phyloP scores from a whole-genome alignment of 768 basidiomycete genomes.

The Russula abietina region DNA sequence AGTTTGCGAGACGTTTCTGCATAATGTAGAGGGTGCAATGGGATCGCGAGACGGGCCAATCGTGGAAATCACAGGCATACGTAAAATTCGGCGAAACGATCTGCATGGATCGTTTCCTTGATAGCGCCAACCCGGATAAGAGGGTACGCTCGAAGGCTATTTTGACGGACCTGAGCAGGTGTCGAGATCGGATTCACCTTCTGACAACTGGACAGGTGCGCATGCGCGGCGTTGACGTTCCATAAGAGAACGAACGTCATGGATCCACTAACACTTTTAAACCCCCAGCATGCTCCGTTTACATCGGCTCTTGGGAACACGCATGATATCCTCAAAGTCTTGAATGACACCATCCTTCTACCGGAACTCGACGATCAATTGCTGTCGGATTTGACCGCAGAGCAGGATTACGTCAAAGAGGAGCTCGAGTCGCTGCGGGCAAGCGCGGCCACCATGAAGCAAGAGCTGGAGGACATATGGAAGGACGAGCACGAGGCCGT shows the following conservation, averaged over 20 bases:
- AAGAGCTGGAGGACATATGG: slow-evolving; percentile 73
- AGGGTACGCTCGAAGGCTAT: slow-evolving; percentile 64
- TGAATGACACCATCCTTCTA: slow-evolving; percentile 39
- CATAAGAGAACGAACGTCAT: neutral
- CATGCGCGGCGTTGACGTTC: neutral
- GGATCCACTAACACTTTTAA: neutral
- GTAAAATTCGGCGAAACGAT: slow-evolving; percentile 85
- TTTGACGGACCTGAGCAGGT: slow-evolving; percentile 55
- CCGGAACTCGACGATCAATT: slow-evolving; percentile 60
- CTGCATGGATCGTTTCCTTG: slow-evolving; percentile 88
- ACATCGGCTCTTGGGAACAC: slow-evolving; percentile 50
- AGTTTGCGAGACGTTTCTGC: neutral
- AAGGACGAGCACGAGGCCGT: slow-evolving; percentile 53
- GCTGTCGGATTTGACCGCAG: slow-evolving; percentile 44
- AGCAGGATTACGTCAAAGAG: slow-evolving; percentile 44
- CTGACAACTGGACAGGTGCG: slow-evolving; percentile 69
- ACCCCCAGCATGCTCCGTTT: slow-evolving; percentile 55
- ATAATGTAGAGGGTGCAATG: slow-evolving; percentile 77
- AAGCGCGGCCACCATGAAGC: slow-evolving; percentile 50
- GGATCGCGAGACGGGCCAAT: slow-evolving; percentile 83
- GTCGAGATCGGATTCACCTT: slow-evolving; percentile 60
- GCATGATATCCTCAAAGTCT: slow-evolving; percentile 48
- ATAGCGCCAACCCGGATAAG: slow-evolving; percentile 64
- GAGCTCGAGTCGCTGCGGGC: slow-evolving; percentile 55
- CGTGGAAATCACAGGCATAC: slow-evolving; percentile 95